A percentile compares a stretch with the other conserved stretches of the same genome.
Evolutionary conservation across 2,329 filamentous ascomycete genomes (phyloP).

Genomic region (Pseudogymnoascus sp.): DNA sequence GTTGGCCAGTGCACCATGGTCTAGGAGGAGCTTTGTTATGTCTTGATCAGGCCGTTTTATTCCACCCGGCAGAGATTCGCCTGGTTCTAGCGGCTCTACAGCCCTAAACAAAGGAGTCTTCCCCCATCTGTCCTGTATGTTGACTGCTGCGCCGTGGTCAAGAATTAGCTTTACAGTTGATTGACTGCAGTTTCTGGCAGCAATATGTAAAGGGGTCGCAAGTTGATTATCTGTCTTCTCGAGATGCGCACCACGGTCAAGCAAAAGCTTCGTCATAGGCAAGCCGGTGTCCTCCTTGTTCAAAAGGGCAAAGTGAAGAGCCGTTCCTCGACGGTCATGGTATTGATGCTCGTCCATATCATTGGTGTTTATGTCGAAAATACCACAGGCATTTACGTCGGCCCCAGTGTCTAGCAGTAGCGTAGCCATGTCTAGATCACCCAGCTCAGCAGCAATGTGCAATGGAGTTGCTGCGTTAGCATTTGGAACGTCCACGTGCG

Average conservation of each 20-base stretch:
- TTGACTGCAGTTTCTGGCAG: background rate
- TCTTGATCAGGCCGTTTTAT: background rate
- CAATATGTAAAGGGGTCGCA: background rate
- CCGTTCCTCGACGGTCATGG: background rate
- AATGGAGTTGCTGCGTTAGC: background rate
- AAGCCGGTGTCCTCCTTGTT: background rate
- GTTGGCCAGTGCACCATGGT: background rate
- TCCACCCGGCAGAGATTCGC: background rate
- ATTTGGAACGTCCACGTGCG: background rate
- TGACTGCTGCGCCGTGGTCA: background rate
- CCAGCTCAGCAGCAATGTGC: background rate
- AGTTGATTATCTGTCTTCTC: no score
- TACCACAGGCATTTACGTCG: background rate
- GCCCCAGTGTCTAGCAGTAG: background rate
- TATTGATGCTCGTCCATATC: no score
- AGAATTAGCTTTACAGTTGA: background rate
- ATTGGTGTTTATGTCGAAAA: no score
- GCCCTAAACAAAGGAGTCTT: background rate
- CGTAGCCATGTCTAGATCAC: background rate
- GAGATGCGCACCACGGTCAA: background rate
- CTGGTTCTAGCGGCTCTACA: background rate
- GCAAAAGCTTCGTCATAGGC: background rate
- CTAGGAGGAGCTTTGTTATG: background rate
- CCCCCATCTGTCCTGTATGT: background rate
- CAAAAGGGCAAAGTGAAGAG: background rate